Percentiles rank a stretch among this genome's conserved stretches.
Evolutionary conservation across 1,284 basidiomycete genomes (phyloP).

Genomic region (Singerocomus inundabilis): DNA sequence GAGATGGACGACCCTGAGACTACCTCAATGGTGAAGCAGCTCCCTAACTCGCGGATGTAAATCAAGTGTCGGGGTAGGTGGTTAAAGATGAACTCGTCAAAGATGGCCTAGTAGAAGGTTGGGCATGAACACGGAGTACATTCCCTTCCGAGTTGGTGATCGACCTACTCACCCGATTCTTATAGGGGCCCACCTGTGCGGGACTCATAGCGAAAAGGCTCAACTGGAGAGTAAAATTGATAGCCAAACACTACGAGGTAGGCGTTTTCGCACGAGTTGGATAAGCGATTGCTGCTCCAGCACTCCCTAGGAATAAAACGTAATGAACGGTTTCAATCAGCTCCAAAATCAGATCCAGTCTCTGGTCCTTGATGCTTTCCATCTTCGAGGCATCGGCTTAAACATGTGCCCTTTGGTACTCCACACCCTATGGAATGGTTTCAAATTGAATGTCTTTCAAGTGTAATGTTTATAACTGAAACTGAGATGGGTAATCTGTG

Average conservation of each 20-base stretch:
- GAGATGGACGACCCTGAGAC: slow-evolving; percentile 8
- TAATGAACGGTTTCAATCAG: neutral
- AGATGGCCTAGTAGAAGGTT: slow-evolving; percentile 10
- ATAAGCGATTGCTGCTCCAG: neutral
- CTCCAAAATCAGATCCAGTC: neutral
- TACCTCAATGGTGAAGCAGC: slow-evolving; percentile 8
- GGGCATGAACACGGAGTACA: neutral
- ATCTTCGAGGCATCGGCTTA: no score
- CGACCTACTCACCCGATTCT: neutral
- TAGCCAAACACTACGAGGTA: no score
- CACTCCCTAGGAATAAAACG: neutral
- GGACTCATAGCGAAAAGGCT: neutral
- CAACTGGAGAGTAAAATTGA: neutral
- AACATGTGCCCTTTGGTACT: no score
- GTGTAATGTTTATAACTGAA: no score
- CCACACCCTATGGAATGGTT: no score
- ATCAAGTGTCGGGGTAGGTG: slow-evolving; percentile 15
- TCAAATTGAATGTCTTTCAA: no score
- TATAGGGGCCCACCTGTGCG: neutral
- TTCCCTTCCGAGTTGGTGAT: no score
- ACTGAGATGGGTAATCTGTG: no score
- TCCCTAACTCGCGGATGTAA: neutral
- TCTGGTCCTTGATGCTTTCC: neutral
- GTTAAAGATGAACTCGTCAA: slow-evolving; percentile 22
- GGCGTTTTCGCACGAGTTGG: neutral